Percentiles rank a stretch among this genome's conserved stretches.
Conservation (phyloP, 768 basidiomycete species). For the Grammothele lineata region DNA sequence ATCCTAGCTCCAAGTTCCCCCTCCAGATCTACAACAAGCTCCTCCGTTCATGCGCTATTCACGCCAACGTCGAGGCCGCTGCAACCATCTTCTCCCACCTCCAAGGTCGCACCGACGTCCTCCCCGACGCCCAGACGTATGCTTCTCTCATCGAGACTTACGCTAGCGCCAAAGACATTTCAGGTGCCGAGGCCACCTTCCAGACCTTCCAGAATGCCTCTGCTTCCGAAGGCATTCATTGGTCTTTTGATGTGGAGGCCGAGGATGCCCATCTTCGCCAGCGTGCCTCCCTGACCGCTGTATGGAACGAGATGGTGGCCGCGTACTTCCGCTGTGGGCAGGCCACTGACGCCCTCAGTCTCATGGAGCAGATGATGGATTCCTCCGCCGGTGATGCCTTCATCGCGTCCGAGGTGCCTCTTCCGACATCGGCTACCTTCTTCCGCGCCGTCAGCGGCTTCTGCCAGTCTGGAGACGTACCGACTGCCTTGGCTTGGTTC, state of each 20-base stretch:
- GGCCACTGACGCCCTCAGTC: slow-evolving; percentile 56
- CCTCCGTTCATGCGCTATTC: slow-evolving; percentile 56
- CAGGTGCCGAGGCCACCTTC: slow-evolving; percentile 57
- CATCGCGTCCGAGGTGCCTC: slow-evolving; percentile 41
- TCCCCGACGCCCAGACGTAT: slow-evolving; percentile 39
- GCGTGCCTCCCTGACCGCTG: slow-evolving; percentile 32
- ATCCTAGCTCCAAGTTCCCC: slow-evolving; percentile 32
- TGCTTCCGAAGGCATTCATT: slow-evolving; percentile 33
- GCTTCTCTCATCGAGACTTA: slow-evolving; percentile 56
- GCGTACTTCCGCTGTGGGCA: slow-evolving; percentile 64
- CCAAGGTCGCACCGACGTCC: slow-evolving; percentile 38
- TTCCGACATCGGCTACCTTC: slow-evolving; percentile 60
- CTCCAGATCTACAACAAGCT: slow-evolving; percentile 45
- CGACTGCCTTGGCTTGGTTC: slow-evolving; percentile 70
- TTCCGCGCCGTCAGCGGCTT: slow-evolving; percentile 64
- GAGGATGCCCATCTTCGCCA: slow-evolving; percentile 8
- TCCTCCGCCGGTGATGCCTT: slow-evolving; percentile 31
- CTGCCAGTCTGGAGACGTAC: slow-evolving; percentile 52
- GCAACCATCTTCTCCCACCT: slow-evolving; percentile 62
- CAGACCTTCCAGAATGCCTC: slow-evolving; percentile 48
- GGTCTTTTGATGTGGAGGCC: slow-evolving; percentile 18
- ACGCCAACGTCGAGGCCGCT: slow-evolving; percentile 55
- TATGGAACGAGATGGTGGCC: slow-evolving; percentile 77
- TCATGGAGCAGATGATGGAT: slow-evolving; percentile 71
- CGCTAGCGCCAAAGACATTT: slow-evolving; percentile 44